Conservation (phyloP, 2,329 filamentous ascomycete genomes). For the Verticillium zaregamsianum region DNA sequence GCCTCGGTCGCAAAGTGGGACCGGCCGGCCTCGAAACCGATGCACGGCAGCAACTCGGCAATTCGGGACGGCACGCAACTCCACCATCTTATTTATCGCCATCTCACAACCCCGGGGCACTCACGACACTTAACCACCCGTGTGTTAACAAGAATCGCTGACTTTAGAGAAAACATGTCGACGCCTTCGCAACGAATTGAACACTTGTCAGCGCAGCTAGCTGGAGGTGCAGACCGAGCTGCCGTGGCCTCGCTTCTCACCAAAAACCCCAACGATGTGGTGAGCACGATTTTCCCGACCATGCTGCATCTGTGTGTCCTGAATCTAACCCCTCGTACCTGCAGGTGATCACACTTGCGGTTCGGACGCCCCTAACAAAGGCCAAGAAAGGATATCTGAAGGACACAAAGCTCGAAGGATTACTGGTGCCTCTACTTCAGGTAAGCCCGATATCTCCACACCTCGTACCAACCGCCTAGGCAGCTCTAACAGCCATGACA, state of each 20-base stretch:
- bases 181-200: background rate
- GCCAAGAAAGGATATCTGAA: constrained; percentile 68
- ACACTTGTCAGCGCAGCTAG: background rate
- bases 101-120: background rate
- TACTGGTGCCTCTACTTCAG: constrained; percentile 62
- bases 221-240: background rate
- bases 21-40: background rate
- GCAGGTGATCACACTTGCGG: constrained; percentile 54
- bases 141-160: no score
- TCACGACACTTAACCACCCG: no score
- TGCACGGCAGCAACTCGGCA: background rate
- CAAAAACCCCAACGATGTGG: constrained; percentile 93
- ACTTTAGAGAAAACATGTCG: background rate
- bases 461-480: background rate
- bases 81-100: background rate
- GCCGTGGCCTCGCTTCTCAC: constrained; percentile 57
- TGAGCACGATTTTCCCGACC: background rate
- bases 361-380: constrained; percentile 66
- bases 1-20: background rate
- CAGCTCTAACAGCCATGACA: background rate
- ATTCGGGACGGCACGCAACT: background rate
- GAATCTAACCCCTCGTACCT: background rate
- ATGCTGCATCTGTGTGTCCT: constrained; percentile 9
- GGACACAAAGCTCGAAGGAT: constrained; percentile 64
- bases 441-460: constrained; percentile 5